Percentiles rank a stretch among this genome's conserved stretches.
Conservation (phyloP, 2,329 filamentous ascomycete genomes). For the Macrophomina phaseolina region DNA sequence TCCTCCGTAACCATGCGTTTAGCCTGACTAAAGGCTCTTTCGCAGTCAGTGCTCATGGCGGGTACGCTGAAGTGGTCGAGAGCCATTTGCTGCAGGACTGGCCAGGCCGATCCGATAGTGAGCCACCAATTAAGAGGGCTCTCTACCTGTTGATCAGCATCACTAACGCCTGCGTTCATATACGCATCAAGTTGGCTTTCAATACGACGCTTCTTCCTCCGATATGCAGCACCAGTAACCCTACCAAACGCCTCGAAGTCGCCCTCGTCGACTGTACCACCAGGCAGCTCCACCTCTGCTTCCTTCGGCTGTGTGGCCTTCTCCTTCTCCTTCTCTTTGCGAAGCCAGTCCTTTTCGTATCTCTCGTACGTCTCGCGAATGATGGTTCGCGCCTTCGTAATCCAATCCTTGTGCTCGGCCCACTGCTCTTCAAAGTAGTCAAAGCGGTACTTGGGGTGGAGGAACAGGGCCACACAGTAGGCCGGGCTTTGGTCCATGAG, state of each 20-base stretch:
- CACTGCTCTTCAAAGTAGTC: constrained; percentile 1
- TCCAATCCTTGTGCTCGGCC: not conserved
- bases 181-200: not conserved
- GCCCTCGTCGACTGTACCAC: not conserved
- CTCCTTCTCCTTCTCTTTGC: not conserved
- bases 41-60: not conserved
- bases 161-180: too few relatives aligned
- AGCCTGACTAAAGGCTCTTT: too few relatives aligned
- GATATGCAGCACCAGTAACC: constrained; percentile 1
- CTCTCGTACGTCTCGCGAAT: constrained; percentile 1
- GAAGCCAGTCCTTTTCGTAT: not conserved
- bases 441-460: constrained; percentile 1
- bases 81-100: constrained; percentile 1
- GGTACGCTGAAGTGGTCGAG: constrained; percentile 1
- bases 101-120: not conserved
- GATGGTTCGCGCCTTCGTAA: not conserved
- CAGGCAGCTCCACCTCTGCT: not conserved
- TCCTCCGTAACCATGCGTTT: too few relatives aligned
- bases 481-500: not conserved
- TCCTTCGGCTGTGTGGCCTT: not conserved
- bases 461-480: constrained; percentile 1
- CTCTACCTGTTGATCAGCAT: too few relatives aligned
- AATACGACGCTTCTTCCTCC: constrained; percentile 1
- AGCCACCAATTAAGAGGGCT: not conserved
- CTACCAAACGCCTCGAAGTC: not conserved